phyloP scores from a whole-genome alignment of 2,329 filamentous ascomycete species.

The Xylariaceae sp. region DNA sequence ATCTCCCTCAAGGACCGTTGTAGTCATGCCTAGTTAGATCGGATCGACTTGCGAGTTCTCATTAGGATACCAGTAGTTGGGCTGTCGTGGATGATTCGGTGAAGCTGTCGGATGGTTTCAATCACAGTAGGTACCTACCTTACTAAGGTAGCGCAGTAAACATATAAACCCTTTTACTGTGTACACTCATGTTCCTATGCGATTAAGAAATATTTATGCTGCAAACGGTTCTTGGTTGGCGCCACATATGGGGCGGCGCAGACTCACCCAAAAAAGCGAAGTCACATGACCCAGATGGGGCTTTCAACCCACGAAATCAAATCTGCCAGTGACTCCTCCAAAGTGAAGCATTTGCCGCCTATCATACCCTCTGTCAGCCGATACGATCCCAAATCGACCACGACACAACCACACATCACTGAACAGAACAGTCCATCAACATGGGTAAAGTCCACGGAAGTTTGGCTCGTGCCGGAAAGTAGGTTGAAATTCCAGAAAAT shows the following conservation, averaged over 20 bases:
- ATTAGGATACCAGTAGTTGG: too few species aligned
- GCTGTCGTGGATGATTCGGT: too few species aligned
- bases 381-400: slow-evolving; percentile 5
- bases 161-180: too few species aligned
- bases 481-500: slow-evolving; percentile 52
- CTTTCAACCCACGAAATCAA: slow-evolving; percentile 18
- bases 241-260: background rate
- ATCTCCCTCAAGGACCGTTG: too few species aligned
- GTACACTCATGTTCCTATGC: too few species aligned
- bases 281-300: slow-evolving; percentile 20
- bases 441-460: slow-evolving; percentile 35
- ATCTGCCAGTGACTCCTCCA: slow-evolving; percentile 6
- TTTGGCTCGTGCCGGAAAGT: slow-evolving; percentile 75
- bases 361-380: slow-evolving; percentile 5
- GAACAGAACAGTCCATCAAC: slow-evolving; percentile 27
- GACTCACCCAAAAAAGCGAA: background rate
- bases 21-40: too few species aligned
- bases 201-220: too few species aligned
- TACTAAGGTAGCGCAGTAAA: too few species aligned
- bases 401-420: slow-evolving; percentile 21
- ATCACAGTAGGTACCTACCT: too few species aligned
- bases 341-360: slow-evolving; percentile 7
- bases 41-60: too few species aligned
- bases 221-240: too few species aligned
- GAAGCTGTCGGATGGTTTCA: too few species aligned